Evolutionary conservation across 2,329 filamentous ascomycete species (phyloP).

Genomic region (Nigrograna mackinnonii): DNA sequence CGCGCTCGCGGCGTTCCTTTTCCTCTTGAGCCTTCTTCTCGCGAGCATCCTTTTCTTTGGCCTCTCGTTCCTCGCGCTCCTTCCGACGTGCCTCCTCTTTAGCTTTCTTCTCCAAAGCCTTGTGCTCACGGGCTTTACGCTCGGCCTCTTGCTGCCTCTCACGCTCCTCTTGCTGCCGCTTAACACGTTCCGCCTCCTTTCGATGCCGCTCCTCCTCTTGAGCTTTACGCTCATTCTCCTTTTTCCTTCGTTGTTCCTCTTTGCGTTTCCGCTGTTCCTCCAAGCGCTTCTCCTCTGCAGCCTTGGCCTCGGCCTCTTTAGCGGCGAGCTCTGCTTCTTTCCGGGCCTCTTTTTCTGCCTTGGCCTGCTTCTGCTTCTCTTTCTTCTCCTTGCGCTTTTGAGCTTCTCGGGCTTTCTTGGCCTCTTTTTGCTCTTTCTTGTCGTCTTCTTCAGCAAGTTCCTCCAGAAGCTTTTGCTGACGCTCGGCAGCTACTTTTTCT

Average conservation of each 20-base stretch:
- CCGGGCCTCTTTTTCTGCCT: conserved; percentile 87
- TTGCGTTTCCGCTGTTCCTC: conserved; percentile 81
- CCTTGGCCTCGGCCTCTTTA: conserved; percentile 77
- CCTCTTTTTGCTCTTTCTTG: conserved; percentile 77
- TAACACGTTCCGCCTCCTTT: conserved; percentile 84
- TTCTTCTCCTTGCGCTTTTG: conserved; percentile 96
- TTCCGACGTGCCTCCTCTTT: conserved; percentile 75
- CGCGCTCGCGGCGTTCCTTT: conserved; percentile 63
- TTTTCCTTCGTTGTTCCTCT: conserved; percentile 90
- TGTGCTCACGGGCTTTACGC: conserved; percentile 78
- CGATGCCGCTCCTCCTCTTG: conserved; percentile 85
- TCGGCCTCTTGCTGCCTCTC: conserved; percentile 85
- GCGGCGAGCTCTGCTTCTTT: conserved; percentile 88
- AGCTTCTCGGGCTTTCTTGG: conserved; percentile 91
- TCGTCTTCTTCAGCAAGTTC: conserved; percentile 86
- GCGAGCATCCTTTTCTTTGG: conserved; percentile 74
- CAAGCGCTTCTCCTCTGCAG: conserved; percentile 74
- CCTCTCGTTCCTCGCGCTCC: conserved; percentile 65
- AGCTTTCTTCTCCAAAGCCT: conserved; percentile 80
- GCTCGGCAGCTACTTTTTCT: conserved; percentile 93
- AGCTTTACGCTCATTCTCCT: conserved; percentile 85
- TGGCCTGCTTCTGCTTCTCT: conserved; percentile 81
- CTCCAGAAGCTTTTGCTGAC: conserved; percentile 86
- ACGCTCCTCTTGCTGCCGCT: conserved; percentile 79
- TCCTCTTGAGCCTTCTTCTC: conserved; percentile 66